phyloP scores from a whole-genome alignment of 768 basidiomycete species.

The Tricholoma bakamatsutake region DNA sequence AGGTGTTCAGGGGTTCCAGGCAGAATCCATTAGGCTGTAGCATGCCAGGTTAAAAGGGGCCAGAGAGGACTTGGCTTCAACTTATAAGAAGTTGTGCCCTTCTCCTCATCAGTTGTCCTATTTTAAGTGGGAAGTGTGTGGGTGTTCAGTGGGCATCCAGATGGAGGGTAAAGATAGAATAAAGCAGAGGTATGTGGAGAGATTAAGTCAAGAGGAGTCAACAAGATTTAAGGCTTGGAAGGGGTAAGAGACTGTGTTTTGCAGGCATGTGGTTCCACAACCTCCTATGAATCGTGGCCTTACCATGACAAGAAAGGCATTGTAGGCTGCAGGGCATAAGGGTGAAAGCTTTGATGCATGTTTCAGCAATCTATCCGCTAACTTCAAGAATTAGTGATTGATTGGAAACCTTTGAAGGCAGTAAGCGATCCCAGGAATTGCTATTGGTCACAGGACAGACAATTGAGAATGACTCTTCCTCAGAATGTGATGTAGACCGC shows the following conservation, averaged over 20 bases:
- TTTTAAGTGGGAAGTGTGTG: too few species aligned
- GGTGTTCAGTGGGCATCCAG: too few species aligned
- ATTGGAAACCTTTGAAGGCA: conserved; percentile 54
- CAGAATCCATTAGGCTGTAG: too few species aligned
- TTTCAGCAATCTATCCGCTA: background rate
- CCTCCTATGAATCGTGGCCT: conserved; percentile 65
- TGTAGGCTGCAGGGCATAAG: conserved; percentile 58
- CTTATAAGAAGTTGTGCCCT: too few species aligned
- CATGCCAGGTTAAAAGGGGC: too few species aligned
- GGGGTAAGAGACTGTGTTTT: conserved; percentile 47
- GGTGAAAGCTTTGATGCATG: conserved; percentile 30
- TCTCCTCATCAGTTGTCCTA: too few species aligned
- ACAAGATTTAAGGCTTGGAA: too few species aligned
- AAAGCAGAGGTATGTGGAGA: too few species aligned
- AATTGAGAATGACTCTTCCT: background rate
- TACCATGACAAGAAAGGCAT: conserved; percentile 46
- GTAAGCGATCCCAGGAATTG: conserved; percentile 25
- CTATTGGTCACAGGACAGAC: background rate
- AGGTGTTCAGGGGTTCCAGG: too few species aligned
- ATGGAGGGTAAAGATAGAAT: too few species aligned
- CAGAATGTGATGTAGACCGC: conserved; percentile 39
- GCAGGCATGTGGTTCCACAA: conserved; percentile 47
- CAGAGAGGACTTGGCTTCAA: too few species aligned
- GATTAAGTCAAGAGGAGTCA: too few species aligned
- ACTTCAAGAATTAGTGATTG: conserved; percentile 42